Conservation (phyloP, 352 stramenopile genomes). For the Phytophthora pisi region DNA sequence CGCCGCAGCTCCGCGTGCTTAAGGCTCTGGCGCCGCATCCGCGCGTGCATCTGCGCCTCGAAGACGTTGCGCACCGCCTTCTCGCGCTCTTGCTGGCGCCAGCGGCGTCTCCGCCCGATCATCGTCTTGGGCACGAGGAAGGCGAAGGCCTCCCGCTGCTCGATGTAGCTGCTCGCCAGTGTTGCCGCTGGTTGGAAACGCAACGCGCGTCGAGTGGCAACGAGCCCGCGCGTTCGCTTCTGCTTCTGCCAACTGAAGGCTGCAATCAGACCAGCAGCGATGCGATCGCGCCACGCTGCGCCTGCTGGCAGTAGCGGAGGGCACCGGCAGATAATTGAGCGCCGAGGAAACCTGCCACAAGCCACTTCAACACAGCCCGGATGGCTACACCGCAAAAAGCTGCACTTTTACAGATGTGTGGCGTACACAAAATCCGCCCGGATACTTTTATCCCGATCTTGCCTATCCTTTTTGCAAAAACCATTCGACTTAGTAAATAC, state of each 20-base stretch:
- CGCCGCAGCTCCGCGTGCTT: conserved; percentile 20
- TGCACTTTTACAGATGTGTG: conserved; percentile 8
- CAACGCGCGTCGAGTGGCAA: conserved; percentile 1
- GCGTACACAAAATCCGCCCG: conserved; percentile 3
- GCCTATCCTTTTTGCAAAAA: conserved; percentile 3
- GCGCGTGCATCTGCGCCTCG: conserved; percentile 34
- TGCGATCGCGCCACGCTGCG: background rate
- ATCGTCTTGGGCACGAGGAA: conserved; percentile 36
- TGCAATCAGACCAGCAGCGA: too few species aligned
- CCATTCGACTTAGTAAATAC: conserved; percentile 6
- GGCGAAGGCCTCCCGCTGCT: conserved; percentile 35
- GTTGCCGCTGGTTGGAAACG: conserved; percentile 17
- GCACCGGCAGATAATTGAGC: conserved; percentile 6
- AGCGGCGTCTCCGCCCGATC: conserved; percentile 20
- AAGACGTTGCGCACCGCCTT: conserved; percentile 31
- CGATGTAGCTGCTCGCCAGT: conserved; percentile 36
- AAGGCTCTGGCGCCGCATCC: conserved; percentile 37
- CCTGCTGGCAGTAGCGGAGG: conserved; percentile 24
- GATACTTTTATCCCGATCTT: conserved; percentile 8
- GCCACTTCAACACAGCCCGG: conserved; percentile 29
- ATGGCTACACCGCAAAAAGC: conserved; percentile 8
- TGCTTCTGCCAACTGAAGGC: conserved; percentile 1
- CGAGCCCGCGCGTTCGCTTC: conserved; percentile 5
- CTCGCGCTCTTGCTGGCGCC: conserved; percentile 27
- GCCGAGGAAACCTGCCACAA: conserved; percentile 13